These are phyloP conservation scores for Scheffersomyces parashehatae DNA, from an alignment of 1,139 yeast genomes.

Conservation along the genomic window DNA sequence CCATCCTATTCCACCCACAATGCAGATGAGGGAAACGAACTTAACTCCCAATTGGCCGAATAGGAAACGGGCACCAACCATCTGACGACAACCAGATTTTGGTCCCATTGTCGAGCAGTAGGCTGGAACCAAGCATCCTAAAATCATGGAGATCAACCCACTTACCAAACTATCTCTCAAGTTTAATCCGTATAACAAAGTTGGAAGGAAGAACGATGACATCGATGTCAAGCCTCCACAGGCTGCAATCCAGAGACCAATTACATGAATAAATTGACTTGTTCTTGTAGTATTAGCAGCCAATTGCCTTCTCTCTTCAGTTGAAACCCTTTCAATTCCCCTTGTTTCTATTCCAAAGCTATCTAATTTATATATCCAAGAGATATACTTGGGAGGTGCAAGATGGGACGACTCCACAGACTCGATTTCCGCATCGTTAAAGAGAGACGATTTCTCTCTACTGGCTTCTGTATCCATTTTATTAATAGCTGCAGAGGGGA, in stretches of 20 bases:
- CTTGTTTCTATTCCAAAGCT: slow-evolving; percentile 30
- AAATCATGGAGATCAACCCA: slow-evolving; percentile 29
- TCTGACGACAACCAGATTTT: slow-evolving; percentile 42
- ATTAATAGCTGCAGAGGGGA: too few relatives aligned
- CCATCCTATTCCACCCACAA: slow-evolving; percentile 44
- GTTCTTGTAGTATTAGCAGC: slow-evolving; percentile 10
- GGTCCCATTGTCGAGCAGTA: slow-evolving; percentile 44
- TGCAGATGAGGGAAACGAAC: slow-evolving; percentile 33
- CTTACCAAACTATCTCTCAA: slow-evolving; percentile 30
- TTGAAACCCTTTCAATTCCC: slow-evolving; percentile 31
- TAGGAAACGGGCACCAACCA: slow-evolving; percentile 40
- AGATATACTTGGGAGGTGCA: slow-evolving; percentile 2
- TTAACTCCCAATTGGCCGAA: slow-evolving; percentile 44
- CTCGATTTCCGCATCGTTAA: neutral
- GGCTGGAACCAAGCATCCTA: slow-evolving; percentile 43
- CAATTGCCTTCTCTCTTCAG: slow-evolving; percentile 22
- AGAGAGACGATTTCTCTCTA: neutral
- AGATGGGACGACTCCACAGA: neutral
- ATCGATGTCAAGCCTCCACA: slow-evolving; percentile 43
- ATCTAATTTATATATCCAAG: slow-evolving; percentile 23
- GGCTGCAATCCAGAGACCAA: slow-evolving; percentile 39
- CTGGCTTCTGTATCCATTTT: neutral
- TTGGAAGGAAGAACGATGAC: slow-evolving; percentile 40
- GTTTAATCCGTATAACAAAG: slow-evolving; percentile 30
- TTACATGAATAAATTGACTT: slow-evolving; percentile 18